Evolutionary conservation across 192 early-diverging fungal genomes (phyloP).

Genomic region (Coemansia sp.): DNA sequence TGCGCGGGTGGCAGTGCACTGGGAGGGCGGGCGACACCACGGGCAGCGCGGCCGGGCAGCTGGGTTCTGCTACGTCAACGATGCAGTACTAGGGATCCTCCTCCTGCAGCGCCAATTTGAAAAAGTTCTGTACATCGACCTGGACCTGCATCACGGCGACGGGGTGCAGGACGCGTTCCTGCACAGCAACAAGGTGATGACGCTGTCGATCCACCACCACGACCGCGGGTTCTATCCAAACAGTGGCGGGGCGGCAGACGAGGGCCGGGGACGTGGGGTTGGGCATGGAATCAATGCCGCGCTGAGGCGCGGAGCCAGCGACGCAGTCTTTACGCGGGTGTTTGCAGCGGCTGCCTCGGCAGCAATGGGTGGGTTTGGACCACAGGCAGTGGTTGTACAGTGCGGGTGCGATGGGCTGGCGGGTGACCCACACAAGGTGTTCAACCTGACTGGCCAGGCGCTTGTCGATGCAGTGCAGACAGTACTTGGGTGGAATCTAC

Average conservation of each 20-base stretch:
- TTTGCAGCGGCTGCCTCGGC: constrained; percentile 71
- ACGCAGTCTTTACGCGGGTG: constrained; percentile 74
- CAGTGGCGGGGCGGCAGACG: constrained; percentile 77
- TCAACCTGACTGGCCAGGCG: constrained; percentile 39
- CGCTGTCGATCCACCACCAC: constrained; percentile 94
- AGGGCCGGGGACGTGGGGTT: constrained; percentile 75
- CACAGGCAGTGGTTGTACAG: constrained; percentile 85
- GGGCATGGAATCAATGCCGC: constrained; percentile 90
- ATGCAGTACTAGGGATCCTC: constrained; percentile 92
- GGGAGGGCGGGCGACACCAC: constrained; percentile 98
- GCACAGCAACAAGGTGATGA: constrained; percentile 89
- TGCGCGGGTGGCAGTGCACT: constrained; percentile 68
- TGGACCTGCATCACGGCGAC: constrained; percentile 98
- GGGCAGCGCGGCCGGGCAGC: constrained; percentile 81
- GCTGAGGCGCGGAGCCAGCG: constrained; percentile 81
- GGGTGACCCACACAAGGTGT: constrained; percentile 43
- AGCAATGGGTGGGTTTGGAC: constrained; percentile 71
- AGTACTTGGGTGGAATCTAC: constrained; percentile 12
- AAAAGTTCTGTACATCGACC: constrained; percentile 92
- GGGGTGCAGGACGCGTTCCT: constrained; percentile 98
- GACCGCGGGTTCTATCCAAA: constrained; percentile 91
- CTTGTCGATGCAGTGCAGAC: constrained; percentile 17
- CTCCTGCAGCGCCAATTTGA: constrained; percentile 71
- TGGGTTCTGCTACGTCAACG: constrained; percentile 99
- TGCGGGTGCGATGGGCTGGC: constrained; percentile 67